Evolutionary conservation across 2,329 filamentous ascomycete genomes (phyloP).

Genomic region (Huntiella savannae): DNA sequence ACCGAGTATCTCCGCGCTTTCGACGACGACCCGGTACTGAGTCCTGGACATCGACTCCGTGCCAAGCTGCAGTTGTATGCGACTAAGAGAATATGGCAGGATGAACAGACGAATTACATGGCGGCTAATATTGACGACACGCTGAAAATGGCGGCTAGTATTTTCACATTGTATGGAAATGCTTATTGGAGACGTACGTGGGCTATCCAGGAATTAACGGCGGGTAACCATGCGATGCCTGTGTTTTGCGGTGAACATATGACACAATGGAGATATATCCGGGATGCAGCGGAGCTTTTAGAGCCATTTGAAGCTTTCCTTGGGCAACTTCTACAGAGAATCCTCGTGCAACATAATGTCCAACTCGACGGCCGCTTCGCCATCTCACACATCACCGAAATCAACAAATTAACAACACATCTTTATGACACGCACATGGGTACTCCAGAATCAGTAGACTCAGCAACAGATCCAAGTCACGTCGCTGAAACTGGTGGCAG

Average conservation of each 20-base stretch:
- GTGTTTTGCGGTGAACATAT: constrained; percentile 10
- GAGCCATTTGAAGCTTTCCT: constrained; percentile 7
- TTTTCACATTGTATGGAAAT: constrained; percentile 10
- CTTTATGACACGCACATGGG: constrained; percentile 3
- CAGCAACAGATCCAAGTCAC: constrained; percentile 1
- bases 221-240: not conserved
- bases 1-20: constrained; percentile 8
- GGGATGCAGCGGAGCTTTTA: constrained; percentile 9
- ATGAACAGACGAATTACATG: constrained; percentile 3
- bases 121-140: constrained; percentile 6
- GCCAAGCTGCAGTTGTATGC: constrained; percentile 9
- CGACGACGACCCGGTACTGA: constrained; percentile 7
- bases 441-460: constrained; percentile 1
- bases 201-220: constrained; percentile 7
- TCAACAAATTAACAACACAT: constrained; percentile 2
- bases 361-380: constrained; percentile 9
- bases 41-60: constrained; percentile 7
- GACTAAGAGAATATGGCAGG: constrained; percentile 7
- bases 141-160: constrained; percentile 9
- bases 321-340: constrained; percentile 6
- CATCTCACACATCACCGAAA: constrained; percentile 5
- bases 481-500: not conserved
- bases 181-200: constrained; percentile 7
- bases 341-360: constrained; percentile 9
- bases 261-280: constrained; percentile 11